Percentiles rank a stretch among this genome's conserved stretches.
phyloP scores from a whole-genome alignment of 176 grass and related monocot species.

The Oryza glumipatula region DNA sequence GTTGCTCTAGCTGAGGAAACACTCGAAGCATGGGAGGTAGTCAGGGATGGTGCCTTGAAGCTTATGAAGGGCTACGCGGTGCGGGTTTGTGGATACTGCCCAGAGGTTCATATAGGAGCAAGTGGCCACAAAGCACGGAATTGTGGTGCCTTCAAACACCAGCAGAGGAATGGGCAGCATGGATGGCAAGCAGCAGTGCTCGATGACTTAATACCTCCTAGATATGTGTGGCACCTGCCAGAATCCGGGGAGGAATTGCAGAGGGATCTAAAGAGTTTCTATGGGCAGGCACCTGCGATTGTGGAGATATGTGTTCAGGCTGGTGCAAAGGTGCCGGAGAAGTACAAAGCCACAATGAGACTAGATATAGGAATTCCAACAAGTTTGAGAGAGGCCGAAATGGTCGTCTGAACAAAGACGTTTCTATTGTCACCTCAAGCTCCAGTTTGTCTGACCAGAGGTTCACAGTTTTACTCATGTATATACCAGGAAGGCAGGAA shows the following conservation, averaged over 20 bases:
- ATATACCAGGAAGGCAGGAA: constrained; percentile 30
- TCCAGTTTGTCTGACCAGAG: not conserved
- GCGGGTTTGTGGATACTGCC: constrained; percentile 92
- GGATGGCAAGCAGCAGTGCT: constrained; percentile 86
- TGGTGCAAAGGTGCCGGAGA: constrained; percentile 66
- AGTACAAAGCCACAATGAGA: constrained; percentile 90
- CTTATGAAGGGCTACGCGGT: constrained; percentile 83
- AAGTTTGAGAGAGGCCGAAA: constrained; percentile 82
- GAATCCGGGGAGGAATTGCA: constrained; percentile 66
- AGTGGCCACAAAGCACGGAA: constrained; percentile 92
- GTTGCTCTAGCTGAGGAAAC: constrained; percentile 67
- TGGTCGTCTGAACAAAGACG: constrained; percentile 67
- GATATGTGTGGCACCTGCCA: constrained; percentile 92
- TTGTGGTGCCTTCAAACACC: constrained; percentile 93
- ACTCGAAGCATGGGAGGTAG: constrained; percentile 66
- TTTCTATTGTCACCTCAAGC: not conserved
- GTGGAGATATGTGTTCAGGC: constrained; percentile 84
- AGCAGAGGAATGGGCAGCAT: constrained; percentile 97
- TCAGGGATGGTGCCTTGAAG: constrained; percentile 62
- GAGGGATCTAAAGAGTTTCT: constrained; percentile 84
- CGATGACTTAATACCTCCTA: constrained; percentile 78
- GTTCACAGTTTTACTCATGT: constrained; percentile 26
- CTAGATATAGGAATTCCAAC: constrained; percentile 84
- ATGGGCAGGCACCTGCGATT: constrained; percentile 92
- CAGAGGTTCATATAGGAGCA: constrained; percentile 78